Evolutionary conservation across 495 filamentous ascomycete species (phyloP), one percentile per base, ranked within the genome.

Genomic region (Penicillium steckii): DNA sequence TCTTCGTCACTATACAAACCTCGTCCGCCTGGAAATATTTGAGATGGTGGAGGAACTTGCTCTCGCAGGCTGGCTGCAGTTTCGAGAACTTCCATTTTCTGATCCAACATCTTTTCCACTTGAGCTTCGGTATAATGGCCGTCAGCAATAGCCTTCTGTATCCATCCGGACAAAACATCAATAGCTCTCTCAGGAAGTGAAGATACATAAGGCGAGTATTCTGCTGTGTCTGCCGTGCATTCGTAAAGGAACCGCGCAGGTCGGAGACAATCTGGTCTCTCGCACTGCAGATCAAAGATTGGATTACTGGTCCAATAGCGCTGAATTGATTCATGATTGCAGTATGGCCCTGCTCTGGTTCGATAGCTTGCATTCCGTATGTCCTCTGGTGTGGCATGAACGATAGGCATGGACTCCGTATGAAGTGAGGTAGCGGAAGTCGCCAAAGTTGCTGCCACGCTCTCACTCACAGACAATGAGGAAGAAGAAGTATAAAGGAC

Each of bases 211-310:
- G 46, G 44, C 17, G 57, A 57, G 44, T 51, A 60, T 18, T 57
- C 53, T 17, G 63, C 53, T 13, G 52, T 57, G 59, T 90, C 86
- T 56, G 83, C 75, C 4, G 71, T 78, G 61, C 89, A 91, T 37
- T 71, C 62, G 53, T 87, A 91, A 18, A 91, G 68, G 80, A 82
- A 90, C 23, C 85, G 51, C 9, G 38, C 87, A 90, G 3, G 6
- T 1, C 15, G 10, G n/a, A 23, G 27, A 22, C 52, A 48, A 9
- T 37, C 33, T 3, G 15, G 15, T 3, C 27, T 23, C 17, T 37
- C 71, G 35, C 50, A 52, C 3, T 29, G 19, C 38, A 41, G 19
- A 41, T 21, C 4, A 41, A 41, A 4, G 3, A 8, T n/a, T 3
- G 38, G 3, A 23, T 21, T 8, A 2, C 5, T 13, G 15, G 13